These are phyloP conservation scores for Phytopythium cucurbitacearum DNA, from an alignment of 352 stramenopile genomes.

Conservation along the genomic window DNA sequence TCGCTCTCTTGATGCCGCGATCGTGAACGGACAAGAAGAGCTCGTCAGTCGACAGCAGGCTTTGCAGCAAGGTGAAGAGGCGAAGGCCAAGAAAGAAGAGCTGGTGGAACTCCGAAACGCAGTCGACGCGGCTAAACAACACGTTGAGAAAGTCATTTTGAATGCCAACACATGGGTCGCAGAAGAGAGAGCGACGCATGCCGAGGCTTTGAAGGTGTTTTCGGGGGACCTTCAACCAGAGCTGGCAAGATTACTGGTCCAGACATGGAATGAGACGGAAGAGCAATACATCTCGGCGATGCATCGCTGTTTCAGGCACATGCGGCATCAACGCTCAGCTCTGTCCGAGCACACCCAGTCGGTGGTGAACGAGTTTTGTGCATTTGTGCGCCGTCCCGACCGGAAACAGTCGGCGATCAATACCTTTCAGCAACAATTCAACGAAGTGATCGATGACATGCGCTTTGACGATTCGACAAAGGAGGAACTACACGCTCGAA, in stretches of 20 bases:
- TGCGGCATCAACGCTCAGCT: conserved; percentile 28
- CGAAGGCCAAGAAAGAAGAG: conserved; percentile 80
- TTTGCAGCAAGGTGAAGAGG: conserved; percentile 57
- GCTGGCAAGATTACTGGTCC: conserved; percentile 24
- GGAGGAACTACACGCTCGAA: conserved; percentile 67
- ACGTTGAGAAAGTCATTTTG: conserved; percentile 20
- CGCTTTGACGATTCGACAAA: conserved; percentile 81
- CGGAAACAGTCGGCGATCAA: conserved; percentile 61
- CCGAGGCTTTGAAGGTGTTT: conserved; percentile 10
- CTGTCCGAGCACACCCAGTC: conserved; percentile 21
- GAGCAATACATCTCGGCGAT: conserved; percentile 44
- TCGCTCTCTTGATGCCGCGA: conserved; percentile 23
- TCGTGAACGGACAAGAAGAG: conserved; percentile 32
- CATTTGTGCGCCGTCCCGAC: conserved; percentile 58
- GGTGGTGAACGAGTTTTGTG: conserved; percentile 42
- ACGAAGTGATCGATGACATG: conserved; percentile 79
- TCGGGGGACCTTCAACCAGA: conserved; percentile 31
- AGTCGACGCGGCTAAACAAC: conserved; percentile 30
- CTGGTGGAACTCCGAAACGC: conserved; percentile 37
- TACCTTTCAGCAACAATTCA: conserved; percentile 69
- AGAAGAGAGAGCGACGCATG: conserved; percentile 11
- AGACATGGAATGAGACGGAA: conserved; percentile 58
- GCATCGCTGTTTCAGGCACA: conserved; percentile 31
- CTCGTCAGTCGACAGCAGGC: conserved; percentile 27
- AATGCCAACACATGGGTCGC: conserved; percentile 16